phyloP scores from a whole-genome alignment of 78 protist genomes.

The Mantamonas sphyraenae region DNA sequence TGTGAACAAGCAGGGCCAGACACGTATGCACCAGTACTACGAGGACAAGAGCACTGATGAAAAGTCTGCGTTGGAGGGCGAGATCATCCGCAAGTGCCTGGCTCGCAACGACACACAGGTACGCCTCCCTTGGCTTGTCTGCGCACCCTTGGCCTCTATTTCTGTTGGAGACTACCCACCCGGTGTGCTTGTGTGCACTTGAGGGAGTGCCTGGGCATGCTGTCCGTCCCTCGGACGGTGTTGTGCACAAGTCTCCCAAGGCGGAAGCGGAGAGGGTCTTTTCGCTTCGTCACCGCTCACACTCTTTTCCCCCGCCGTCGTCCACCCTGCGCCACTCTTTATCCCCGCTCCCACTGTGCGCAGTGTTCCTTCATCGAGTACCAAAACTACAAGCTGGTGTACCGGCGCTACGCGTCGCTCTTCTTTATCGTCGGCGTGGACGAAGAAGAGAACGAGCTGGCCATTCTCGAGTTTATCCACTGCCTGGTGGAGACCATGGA shows the following conservation, averaged over 20 bases:
- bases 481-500: conserved; percentile 87
- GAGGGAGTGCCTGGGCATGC: too few relatives aligned
- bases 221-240: too few relatives aligned
- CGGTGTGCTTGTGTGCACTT: too few relatives aligned
- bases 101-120: conserved; percentile 61
- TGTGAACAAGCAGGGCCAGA: conserved; percentile 92
- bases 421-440: conserved; percentile 90
- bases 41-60: conserved; percentile 48
- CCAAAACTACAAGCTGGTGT: conserved; percentile 64
- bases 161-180: too few relatives aligned
- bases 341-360: too few relatives aligned
- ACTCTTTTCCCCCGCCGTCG: too few relatives aligned
- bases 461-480: conserved; percentile 87
- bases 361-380: conserved; percentile 86
- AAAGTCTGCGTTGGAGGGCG: conserved; percentile 71
- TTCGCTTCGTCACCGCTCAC: too few relatives aligned
- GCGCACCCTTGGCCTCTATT: too few relatives aligned
- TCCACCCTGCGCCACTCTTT: too few relatives aligned
- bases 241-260: too few relatives aligned
- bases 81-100: conserved; percentile 83
- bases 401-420: conserved; percentile 88
- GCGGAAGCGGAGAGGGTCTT: too few relatives aligned
- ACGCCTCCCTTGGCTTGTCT: too few relatives aligned
- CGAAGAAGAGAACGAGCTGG: conserved; percentile 73
- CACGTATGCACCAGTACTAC: conserved; percentile 87